Conservation (phyloP, 2,329 filamentous ascomycete genomes). For the Harringtonia aguacate region DNA sequence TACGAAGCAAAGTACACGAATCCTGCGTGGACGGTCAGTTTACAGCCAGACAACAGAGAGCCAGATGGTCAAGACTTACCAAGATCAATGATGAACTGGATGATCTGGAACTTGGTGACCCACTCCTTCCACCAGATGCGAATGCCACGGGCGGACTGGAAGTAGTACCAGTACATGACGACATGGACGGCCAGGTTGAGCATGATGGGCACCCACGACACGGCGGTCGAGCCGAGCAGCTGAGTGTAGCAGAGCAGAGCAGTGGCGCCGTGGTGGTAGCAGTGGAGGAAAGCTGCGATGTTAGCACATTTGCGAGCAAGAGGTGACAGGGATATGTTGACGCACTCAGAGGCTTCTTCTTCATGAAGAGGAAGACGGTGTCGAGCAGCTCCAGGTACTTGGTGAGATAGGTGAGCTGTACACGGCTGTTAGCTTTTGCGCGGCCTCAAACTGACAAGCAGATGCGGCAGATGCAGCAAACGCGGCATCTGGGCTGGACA, state of each 20-base stretch:
- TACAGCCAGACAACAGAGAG: background rate
- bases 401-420: slow-evolving; percentile 90
- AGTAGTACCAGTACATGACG: slow-evolving; percentile 99
- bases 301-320: background rate
- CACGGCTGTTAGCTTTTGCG: slow-evolving; percentile 23
- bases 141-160: slow-evolving; percentile 92
- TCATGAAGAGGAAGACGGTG: slow-evolving; percentile 93
- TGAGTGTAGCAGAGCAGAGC: slow-evolving; percentile 97
- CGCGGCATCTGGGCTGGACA: slow-evolving; percentile 15
- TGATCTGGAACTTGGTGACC: slow-evolving; percentile 95
- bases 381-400: slow-evolving; percentile 95
- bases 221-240: slow-evolving; percentile 81
- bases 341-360: slow-evolving; percentile 95
- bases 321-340: slow-evolving; percentile 2
- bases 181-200: slow-evolving; percentile 93
- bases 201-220: slow-evolving; percentile 90
- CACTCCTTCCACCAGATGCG: slow-evolving; percentile 99
- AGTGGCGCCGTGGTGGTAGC: slow-evolving; percentile 96
- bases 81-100: slow-evolving; percentile 94
- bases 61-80: slow-evolving; percentile 48
- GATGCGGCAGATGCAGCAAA: background rate
- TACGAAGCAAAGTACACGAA: slow-evolving; percentile 99
- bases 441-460: too few species aligned
- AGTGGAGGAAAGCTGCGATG: slow-evolving; percentile 79
- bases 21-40: slow-evolving; percentile 35